phyloP scores from a whole-genome alignment of 2,329 filamentous ascomycete genomes.

The Conoideocrella luteorostrata region DNA sequence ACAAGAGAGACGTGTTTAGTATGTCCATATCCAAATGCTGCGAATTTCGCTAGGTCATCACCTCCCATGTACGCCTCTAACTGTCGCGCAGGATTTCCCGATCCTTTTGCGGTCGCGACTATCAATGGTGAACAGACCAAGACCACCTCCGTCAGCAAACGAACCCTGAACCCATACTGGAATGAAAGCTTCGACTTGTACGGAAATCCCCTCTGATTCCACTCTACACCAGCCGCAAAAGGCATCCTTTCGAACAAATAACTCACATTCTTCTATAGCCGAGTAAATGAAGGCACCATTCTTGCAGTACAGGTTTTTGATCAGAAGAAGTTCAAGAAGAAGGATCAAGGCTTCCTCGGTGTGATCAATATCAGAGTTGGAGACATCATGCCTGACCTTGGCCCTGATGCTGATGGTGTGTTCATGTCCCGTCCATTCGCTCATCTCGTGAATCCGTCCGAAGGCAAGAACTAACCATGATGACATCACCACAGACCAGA shows the following conservation, averaged over 20 bases:
- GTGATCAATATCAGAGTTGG: slow-evolving; percentile 97
- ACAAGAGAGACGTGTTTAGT: slow-evolving; percentile 99
- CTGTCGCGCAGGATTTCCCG: slow-evolving; percentile 70
- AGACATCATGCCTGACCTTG: slow-evolving; percentile 79
- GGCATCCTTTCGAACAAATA: background rate
- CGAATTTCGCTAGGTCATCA: background rate
- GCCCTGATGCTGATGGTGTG: slow-evolving; percentile 84
- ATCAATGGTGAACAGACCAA: slow-evolving; percentile 97
- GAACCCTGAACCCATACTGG: slow-evolving; percentile 99
- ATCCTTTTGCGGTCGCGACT: slow-evolving; percentile 95
- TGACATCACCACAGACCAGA: slow-evolving; percentile 67
- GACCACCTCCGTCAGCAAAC: slow-evolving; percentile 95
- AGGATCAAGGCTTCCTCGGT: slow-evolving; percentile 97
- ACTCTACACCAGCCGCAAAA: background rate
- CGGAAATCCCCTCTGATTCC: slow-evolving; percentile 26
- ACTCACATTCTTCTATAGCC: slow-evolving; percentile 43
- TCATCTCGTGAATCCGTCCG: no score
- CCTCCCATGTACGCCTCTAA: slow-evolving; percentile 16
- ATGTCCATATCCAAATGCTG: slow-evolving; percentile 36
- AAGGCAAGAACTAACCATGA: slow-evolving; percentile 21
- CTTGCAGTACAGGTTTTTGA: slow-evolving; percentile 98
- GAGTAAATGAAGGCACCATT: slow-evolving; percentile 90
- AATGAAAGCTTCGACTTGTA: slow-evolving; percentile 99
- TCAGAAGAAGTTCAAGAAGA: slow-evolving; percentile 99
- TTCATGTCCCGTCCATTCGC: slow-evolving; percentile 16